Conservation (phyloP, 2,329 filamentous ascomycete species). For the Penicillium sp. region DNA sequence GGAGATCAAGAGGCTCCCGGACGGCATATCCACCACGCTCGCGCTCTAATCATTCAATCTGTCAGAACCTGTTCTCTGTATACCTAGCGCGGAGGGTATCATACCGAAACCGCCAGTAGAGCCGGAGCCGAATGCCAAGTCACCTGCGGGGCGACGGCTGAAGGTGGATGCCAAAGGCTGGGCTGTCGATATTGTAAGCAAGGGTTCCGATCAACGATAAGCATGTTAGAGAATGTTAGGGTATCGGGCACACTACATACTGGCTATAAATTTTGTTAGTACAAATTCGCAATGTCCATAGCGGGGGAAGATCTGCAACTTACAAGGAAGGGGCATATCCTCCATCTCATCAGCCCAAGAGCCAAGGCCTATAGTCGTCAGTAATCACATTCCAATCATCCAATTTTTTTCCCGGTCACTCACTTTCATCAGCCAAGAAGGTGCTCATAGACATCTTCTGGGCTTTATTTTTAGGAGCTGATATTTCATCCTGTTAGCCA, state of each 20-base stretch:
- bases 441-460: constrained; percentile 98
- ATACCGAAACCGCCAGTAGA: constrained; percentile 30
- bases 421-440: constrained; percentile 91
- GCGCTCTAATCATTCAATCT: constrained; percentile 31
- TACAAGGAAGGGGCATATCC: constrained; percentile 72
- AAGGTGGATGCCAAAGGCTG: constrained; percentile 47
- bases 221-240: neutral
- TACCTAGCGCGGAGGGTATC: neutral
- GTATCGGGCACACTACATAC: constrained; percentile 23
- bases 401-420: constrained; percentile 39
- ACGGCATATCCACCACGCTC: constrained; percentile 40
- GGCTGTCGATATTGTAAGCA: constrained; percentile 29
- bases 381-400: constrained; percentile 12
- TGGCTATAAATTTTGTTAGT: constrained; percentile 29
- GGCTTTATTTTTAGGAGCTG: constrained; percentile 78
- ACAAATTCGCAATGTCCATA: constrained; percentile 5
- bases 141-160: constrained; percentile 50
- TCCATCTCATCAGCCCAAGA: constrained; percentile 99
- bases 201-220: constrained; percentile 3
- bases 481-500: neutral
- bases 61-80: constrained; percentile 11
- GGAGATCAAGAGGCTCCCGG: constrained; percentile 75
- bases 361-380: constrained; percentile 61
- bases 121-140: constrained; percentile 36
- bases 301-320: constrained; percentile 38